Evolutionary conservation across 805 yeast species (phyloP).

Genomic region (Wickerhamomyces mucosus): DNA sequence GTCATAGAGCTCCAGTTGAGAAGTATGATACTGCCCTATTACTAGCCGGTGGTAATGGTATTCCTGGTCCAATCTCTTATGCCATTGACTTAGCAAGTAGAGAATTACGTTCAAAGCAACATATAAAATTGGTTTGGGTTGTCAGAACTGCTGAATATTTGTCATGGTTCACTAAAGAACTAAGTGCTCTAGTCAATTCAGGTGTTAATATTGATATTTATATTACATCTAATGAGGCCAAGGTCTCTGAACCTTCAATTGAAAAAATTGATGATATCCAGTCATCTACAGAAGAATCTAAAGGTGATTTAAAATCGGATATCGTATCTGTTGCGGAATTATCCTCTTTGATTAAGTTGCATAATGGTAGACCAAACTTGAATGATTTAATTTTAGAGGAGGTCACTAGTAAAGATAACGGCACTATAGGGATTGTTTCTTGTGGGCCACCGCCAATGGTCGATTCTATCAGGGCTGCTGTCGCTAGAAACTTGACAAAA

Average conservation of each 20-base stretch:
- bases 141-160: conserved; percentile 43
- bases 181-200: conserved; percentile 21
- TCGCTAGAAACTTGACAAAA: conserved; percentile 32
- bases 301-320: background rate
- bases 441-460: conserved; percentile 63
- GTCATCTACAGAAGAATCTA: conserved; percentile 3
- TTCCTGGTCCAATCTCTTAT: conserved; percentile 41
- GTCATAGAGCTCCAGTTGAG: conserved; percentile 30
- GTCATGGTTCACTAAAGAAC: conserved; percentile 36
- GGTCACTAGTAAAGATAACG: conserved; percentile 24
- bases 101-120: conserved; percentile 19
- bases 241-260: background rate
- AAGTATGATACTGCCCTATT: conserved; percentile 29
- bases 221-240: conserved; percentile 23
- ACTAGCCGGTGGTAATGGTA: conserved; percentile 45
- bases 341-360: conserved; percentile 20
- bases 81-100: conserved; percentile 21
- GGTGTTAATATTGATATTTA: conserved; percentile 26
- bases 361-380: conserved; percentile 38
- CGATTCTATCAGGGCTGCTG: conserved; percentile 42
- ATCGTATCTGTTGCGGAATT: background rate
- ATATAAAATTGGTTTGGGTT: conserved; percentile 52
- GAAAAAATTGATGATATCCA: conserved; percentile 2
- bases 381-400: conserved; percentile 27
- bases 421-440: conserved; percentile 42